Evolutionary conservation across 345 rosid genomes (phyloP).

Genomic region (Carallia brachiata): DNA sequence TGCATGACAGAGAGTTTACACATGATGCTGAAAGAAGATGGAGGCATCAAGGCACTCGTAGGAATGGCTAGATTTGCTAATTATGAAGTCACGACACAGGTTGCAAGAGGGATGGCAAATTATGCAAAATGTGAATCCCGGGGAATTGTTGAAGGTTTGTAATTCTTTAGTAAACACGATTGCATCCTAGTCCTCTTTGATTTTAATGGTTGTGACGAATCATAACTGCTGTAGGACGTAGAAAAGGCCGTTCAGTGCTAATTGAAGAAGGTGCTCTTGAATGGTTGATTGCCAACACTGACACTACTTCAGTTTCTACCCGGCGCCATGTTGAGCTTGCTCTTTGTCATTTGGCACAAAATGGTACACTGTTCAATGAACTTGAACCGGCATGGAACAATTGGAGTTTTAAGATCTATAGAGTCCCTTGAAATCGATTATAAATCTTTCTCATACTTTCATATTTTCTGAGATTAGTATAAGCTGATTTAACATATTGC

Average conservation of each 20-base stretch:
- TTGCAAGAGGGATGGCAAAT: slow-evolving; percentile 94
- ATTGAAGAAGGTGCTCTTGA: slow-evolving; percentile 74
- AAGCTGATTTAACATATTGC: neutral
- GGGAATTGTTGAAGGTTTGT: slow-evolving; percentile 65
- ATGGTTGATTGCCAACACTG: slow-evolving; percentile 68
- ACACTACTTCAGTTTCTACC: slow-evolving; percentile 53
- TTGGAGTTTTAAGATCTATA: neutral
- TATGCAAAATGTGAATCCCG: slow-evolving; percentile 97
- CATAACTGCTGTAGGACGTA: slow-evolving; percentile 50
- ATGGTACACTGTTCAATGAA: slow-evolving; percentile 41
- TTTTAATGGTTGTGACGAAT: slow-evolving; percentile 6
- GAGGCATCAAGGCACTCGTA: slow-evolving; percentile 76
- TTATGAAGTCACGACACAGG: slow-evolving; percentile 76
- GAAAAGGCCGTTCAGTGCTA: slow-evolving; percentile 75
- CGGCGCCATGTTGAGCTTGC: slow-evolving; percentile 85
- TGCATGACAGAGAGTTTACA: slow-evolving; percentile 61
- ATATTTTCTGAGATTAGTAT: neutral
- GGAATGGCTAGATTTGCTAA: slow-evolving; percentile 58
- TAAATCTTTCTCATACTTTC: neutral
- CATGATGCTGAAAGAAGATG: slow-evolving; percentile 69
- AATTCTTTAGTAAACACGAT: slow-evolving; percentile 2
- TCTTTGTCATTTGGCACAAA: slow-evolving; percentile 93
- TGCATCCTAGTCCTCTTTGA: neutral
- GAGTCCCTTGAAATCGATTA: too few relatives aligned
- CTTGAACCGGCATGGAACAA: neutral